Evolutionary conservation across 257 asterid species (phyloP).

Genomic region (Nicotiana tomentosiformis): DNA sequence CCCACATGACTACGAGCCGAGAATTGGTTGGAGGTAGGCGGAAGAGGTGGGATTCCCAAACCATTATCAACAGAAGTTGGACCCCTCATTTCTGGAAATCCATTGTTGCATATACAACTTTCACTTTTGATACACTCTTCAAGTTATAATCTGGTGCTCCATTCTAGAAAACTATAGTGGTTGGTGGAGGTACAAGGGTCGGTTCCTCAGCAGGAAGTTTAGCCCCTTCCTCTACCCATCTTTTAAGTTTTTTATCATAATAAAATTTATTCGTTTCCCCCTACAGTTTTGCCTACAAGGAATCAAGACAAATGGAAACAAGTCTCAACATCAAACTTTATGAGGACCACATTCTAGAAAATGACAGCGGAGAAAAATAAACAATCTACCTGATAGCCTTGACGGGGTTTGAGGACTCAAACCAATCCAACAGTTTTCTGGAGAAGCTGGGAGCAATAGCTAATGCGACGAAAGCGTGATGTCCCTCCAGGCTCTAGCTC

Average conservation of each 20-base stretch:
- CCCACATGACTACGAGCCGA: conserved; percentile 67
- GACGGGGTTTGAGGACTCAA: conserved; percentile 27
- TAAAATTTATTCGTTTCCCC: conserved; percentile 87
- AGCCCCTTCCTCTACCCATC: conserved; percentile 98
- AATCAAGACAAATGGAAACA: neutral
- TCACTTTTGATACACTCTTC: conserved; percentile 53
- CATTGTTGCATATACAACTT: conserved; percentile 34
- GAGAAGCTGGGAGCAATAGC: conserved; percentile 31
- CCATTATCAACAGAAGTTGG: conserved; percentile 45
- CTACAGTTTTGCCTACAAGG: conserved; percentile 66
- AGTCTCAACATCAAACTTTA: neutral
- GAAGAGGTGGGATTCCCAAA: conserved; percentile 91
- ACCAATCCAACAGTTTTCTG: conserved; percentile 36
- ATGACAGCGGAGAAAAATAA: neutral
- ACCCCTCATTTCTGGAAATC: conserved; percentile 53
- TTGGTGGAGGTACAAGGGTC: conserved; percentile 76
- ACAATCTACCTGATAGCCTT: conserved; percentile 32
- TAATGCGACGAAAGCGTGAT: neutral
- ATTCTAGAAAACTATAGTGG: conserved; percentile 60
- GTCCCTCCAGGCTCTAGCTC: conserved; percentile 8
- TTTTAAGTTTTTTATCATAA: conserved; percentile 78
- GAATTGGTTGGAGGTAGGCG: conserved; percentile 81
- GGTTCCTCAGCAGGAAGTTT: conserved; percentile 64
- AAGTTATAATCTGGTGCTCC: conserved; percentile 70
- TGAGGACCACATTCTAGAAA: neutral